phyloP scores from a whole-genome alignment of 2,329 filamentous ascomycete genomes.

The Fusarium robinianum region DNA sequence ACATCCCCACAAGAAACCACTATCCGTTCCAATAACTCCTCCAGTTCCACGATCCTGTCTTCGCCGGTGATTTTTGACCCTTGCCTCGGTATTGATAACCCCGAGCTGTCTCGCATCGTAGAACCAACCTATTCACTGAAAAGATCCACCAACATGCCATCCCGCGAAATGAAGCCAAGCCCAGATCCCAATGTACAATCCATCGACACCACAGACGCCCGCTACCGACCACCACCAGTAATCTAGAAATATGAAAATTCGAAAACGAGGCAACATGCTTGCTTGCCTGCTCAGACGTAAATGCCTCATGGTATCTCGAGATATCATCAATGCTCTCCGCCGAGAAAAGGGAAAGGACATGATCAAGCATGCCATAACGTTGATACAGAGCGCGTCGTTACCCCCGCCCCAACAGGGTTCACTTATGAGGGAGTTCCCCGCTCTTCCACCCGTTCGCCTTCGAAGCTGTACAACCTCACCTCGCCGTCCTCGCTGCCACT shows the following conservation, averaged over 20 bases:
- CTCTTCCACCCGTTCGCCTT: constrained; percentile 55
- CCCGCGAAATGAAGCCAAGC: constrained; percentile 14
- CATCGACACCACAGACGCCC: constrained; percentile 15
- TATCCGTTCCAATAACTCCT: constrained; percentile 16
- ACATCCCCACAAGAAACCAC: constrained; percentile 11
- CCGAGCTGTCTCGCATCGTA: constrained; percentile 3
- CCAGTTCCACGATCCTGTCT: background rate
- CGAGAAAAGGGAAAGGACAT: background rate
- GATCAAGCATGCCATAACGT: background rate
- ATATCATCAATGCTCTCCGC: constrained; percentile 13
- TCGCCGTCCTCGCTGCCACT: constrained; percentile 94
- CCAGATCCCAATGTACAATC: constrained; percentile 2
- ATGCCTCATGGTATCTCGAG: constrained; percentile 8
- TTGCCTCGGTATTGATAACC: constrained; percentile 8
- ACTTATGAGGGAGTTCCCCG: constrained; percentile 55
- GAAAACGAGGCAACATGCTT: constrained; percentile 3
- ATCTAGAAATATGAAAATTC: constrained; percentile 1
- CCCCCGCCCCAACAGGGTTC: background rate
- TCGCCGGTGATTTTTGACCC: constrained; percentile 11
- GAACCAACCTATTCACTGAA: background rate
- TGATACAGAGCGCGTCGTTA: background rate
- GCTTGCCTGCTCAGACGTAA: background rate
- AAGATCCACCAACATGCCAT: constrained; percentile 5
- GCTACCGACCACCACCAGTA: constrained; percentile 14
- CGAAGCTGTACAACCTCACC: constrained; percentile 81